Percentiles rank a stretch among this genome's conserved stretches.
Conservation (phyloP, 768 basidiomycete species). For the Suillus americanus region DNA sequence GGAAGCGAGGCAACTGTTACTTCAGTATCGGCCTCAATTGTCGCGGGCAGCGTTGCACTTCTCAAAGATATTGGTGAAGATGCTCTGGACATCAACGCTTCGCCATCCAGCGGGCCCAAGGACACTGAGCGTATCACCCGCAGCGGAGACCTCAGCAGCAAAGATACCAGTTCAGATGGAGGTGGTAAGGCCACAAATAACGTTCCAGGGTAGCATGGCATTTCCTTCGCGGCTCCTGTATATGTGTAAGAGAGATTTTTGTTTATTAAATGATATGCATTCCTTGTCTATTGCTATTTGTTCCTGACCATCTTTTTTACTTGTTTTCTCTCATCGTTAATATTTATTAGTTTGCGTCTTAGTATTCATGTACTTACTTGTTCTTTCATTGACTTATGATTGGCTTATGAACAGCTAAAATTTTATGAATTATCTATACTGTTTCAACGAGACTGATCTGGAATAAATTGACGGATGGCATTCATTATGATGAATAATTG, state of each 20-base stretch:
- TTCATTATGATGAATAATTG: not conserved
- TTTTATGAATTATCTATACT: not conserved
- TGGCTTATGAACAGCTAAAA: not conserved
- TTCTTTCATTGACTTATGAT: not conserved
- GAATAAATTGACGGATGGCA: not conserved
- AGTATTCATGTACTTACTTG: not conserved
- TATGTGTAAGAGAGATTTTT: not conserved
- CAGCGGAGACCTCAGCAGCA: slow-evolving; percentile 2
- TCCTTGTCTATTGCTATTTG: slow-evolving; percentile 7
- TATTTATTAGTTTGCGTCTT: not conserved
- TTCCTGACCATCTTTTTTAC: not conserved
- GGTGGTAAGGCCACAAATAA: not conserved
- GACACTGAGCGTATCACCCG: not conserved
- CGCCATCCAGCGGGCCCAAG: not conserved
- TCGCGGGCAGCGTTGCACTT: slow-evolving; percentile 21
- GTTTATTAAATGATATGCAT: not conserved
- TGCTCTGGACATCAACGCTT: slow-evolving; percentile 15
- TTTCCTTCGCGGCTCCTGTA: not conserved
- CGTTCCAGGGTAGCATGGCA: not conserved
- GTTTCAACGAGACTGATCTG: not conserved
- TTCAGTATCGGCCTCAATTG: slow-evolving; percentile 34
- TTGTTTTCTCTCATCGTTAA: not conserved
- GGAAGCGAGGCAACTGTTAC: slow-evolving; percentile 48
- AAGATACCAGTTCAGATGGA: slow-evolving; percentile 1
- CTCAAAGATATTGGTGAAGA: slow-evolving; percentile 18